These are phyloP conservation scores for Biscutella auriculata DNA, from an alignment of 441 rosid species.

Conservation along the genomic window DNA sequence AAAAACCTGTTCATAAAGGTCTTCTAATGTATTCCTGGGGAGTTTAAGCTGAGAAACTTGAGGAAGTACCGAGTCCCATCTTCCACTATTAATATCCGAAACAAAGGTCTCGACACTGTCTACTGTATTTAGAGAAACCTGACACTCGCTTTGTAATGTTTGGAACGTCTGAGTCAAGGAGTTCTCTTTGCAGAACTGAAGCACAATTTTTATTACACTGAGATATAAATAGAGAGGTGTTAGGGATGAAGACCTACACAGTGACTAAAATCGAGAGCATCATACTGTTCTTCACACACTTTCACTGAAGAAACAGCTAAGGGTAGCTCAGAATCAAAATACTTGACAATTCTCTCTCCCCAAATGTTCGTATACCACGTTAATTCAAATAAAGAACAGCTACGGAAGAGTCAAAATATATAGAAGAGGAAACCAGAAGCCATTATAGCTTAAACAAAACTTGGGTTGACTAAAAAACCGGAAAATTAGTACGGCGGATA, in stretches of 20 bases:
- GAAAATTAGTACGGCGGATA: neutral
- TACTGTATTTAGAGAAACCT: slow-evolving; percentile 85
- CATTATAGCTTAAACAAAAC: neutral
- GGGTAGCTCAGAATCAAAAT: neutral
- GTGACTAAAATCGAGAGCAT: neutral
- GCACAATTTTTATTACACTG: slow-evolving; percentile 92
- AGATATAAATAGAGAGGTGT: neutral
- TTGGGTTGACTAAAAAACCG: neutral
- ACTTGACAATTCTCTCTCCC: neutral
- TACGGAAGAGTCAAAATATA: neutral
- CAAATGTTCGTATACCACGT: neutral
- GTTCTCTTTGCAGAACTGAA: slow-evolving; percentile 96
- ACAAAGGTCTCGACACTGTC: slow-evolving; percentile 93
- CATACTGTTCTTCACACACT: neutral
- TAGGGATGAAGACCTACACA: neutral
- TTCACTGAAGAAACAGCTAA: neutral
- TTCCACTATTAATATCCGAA: slow-evolving; percentile 74
- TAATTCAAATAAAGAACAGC: neutral
- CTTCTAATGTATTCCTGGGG: slow-evolving; percentile 83
- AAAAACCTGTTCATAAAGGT: slow-evolving; percentile 82
- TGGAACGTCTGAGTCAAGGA: slow-evolving; percentile 92
- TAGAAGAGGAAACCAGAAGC: neutral
- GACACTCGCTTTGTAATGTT: slow-evolving; percentile 87
- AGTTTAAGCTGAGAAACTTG: slow-evolving; percentile 96
- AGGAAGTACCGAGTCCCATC: slow-evolving; percentile 92